Conservation (phyloP, 768 basidiomycete species). For the Suillus subaureus region DNA sequence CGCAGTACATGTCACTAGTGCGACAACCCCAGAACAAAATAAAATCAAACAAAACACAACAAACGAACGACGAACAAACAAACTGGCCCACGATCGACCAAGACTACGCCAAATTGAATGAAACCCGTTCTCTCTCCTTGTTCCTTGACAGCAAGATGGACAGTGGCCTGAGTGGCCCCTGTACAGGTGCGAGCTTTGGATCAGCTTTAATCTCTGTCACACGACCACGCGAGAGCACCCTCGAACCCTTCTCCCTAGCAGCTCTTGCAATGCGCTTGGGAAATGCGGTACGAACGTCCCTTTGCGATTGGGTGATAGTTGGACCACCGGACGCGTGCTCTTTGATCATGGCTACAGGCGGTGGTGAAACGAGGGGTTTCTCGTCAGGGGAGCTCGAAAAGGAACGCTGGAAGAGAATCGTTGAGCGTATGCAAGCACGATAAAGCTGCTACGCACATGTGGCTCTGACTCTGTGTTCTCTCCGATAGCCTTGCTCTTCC, state of each 20-base stretch:
- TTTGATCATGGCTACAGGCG: slow-evolving; percentile 16
- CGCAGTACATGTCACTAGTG: no score
- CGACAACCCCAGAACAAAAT: not conserved
- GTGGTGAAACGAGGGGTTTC: slow-evolving; percentile 22
- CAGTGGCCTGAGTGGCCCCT: slow-evolving; percentile 33
- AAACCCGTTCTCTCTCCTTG: not conserved
- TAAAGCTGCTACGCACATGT: not conserved
- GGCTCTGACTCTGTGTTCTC: not conserved
- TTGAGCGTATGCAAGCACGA: not conserved
- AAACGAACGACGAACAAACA: not conserved
- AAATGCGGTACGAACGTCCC: slow-evolving; percentile 9
- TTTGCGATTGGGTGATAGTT: not conserved
- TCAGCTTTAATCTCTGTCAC: slow-evolving; percentile 29
- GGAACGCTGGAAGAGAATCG: not conserved
- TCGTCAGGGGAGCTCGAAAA: slow-evolving; percentile 11
- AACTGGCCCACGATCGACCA: not conserved
- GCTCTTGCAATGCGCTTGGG: slow-evolving; percentile 14
- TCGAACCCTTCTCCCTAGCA: slow-evolving; percentile 16
- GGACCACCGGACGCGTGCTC: slow-evolving; percentile 9
- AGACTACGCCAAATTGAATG: not conserved
- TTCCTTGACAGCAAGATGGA: slow-evolving; percentile 19
- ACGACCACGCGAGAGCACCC: slow-evolving; percentile 25
- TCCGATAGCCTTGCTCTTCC: not conserved
- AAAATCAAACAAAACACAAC: not conserved
- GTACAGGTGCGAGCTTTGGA: slow-evolving; percentile 36